Base-by-base conservation (phyloP, 164 flowering plant genomes). In the Magnolia officinalis region DNA sequence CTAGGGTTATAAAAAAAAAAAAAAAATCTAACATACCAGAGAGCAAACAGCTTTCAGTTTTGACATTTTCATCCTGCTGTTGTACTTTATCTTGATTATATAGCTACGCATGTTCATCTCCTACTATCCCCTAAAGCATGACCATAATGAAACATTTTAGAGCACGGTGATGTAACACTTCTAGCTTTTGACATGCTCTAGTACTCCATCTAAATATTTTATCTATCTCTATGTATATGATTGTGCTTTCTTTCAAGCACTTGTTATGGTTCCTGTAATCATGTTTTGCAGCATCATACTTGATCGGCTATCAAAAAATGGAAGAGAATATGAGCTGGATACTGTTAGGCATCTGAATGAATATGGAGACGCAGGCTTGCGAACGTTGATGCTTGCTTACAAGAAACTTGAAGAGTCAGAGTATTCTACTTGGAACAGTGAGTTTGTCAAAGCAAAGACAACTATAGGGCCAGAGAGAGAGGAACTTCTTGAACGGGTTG, bases 281-380 rank as follows among this genome's bases (percentile, higher is more conserved):
- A 11, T 55, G 51, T 37, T 69, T 16, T 86, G 75, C 92, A 96
- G 99, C 86, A 92, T 96, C 75, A 92, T 96, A 77, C 91, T 93
- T 81, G 99, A 96, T 2, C 91, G 98, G 23, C 80, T 96, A 29
- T 67, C 98, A 59, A 90, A 87, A 85, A 91, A 87, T 81, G 99
- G 99, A 73, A 89, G 86, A 84, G 78, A 61, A 78, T 91, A 83
- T 80, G 85, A 85, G 86, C 92, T 86, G 73, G 89, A 84, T 67
- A 96, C 99, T 9, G 88, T 80, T 45, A 92, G 64, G 85, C 98
- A 96, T 86, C 86, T 96, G 76, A 90, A 89, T 84, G 98, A 92
- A 76, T 96, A 92, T 85, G 98, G 97, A 75, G 99, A 96, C 83
- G 86, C 88, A 75, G 99, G 99, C 16, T 84, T 96, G 83, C 92